These are phyloP conservation scores for Nothophytophthora sp. DNA, from an alignment of 352 stramenopile genomes.

Conservation along the genomic window DNA sequence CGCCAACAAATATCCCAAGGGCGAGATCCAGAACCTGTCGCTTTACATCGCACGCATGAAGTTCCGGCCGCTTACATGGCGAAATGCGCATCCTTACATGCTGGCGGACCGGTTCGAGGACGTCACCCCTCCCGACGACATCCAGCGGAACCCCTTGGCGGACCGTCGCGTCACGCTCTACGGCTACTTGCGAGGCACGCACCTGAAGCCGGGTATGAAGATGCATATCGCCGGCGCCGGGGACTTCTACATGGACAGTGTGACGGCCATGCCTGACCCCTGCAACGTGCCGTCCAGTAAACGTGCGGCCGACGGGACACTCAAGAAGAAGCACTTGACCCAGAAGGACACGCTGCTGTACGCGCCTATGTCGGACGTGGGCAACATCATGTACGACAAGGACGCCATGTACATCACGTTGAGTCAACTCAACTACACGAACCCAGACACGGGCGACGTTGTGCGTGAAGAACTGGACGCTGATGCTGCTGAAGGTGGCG, in stretches of 20 bases:
- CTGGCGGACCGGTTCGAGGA: conserved; percentile 98
- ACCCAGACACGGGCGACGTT: conserved; percentile 84
- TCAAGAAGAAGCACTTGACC: conserved; percentile 89
- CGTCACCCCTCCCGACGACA: conserved; percentile 94
- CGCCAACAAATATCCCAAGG: conserved; percentile 99
- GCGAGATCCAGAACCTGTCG: conserved; percentile 98
- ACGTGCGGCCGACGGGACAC: conserved; percentile 41
- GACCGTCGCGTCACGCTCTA: conserved; percentile 97
- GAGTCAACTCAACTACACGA: conserved; percentile 94
- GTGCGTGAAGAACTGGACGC: conserved; percentile 58
- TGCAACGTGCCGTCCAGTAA: conserved; percentile 92
- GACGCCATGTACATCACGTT: conserved; percentile 99
- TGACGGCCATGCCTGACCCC: conserved; percentile 96
- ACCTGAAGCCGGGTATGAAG: conserved; percentile 96
- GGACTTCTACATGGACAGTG: conserved; percentile 96
- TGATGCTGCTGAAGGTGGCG: conserved; percentile 18
- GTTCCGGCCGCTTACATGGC: conserved; percentile 98
- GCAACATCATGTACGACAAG: conserved; percentile 98
- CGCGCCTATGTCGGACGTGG: conserved; percentile 93
- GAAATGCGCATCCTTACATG: conserved; percentile 99
- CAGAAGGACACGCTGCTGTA: conserved; percentile 95
- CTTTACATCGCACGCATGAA: conserved; percentile 98
- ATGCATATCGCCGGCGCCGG: conserved; percentile 98
- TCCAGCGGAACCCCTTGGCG: conserved; percentile 92
- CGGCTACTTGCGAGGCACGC: conserved; percentile 98